Evolutionary conservation across 202 grass and related monocot genomes (phyloP).

Genomic region (Cymbopogon flexuosus): DNA sequence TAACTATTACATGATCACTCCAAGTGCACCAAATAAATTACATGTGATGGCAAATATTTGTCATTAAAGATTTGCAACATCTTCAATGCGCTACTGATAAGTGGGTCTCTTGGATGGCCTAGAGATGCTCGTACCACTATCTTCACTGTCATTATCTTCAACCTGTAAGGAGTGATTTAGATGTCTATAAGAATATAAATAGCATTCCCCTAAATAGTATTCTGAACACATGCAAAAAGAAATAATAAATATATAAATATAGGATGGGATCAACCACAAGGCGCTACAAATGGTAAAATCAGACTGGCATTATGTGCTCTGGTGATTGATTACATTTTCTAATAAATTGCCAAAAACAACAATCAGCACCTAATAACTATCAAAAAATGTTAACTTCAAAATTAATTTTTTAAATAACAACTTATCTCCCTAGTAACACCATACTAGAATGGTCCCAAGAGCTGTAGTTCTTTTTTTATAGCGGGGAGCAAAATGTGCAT

Average conservation of each 20-base stretch:
- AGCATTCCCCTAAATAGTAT: not conserved
- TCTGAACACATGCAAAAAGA: not conserved
- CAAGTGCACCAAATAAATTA: slow-evolving; percentile 9
- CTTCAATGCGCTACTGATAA: slow-evolving; percentile 22
- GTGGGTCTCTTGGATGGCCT: slow-evolving; percentile 57
- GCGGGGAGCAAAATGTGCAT: no score
- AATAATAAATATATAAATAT: not conserved
- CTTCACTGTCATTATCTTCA: slow-evolving; percentile 54
- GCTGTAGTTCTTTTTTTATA: not conserved
- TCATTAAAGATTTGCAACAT: not conserved
- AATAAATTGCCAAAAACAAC: not conserved
- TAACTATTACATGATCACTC: not conserved
- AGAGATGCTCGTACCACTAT: slow-evolving; percentile 45
- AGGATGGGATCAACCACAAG: not conserved
- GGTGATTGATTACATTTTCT: not conserved
- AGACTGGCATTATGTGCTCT: not conserved
- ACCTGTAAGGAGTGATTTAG: slow-evolving; percentile 38
- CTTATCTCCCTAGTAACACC: not conserved
- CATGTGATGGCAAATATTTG: not conserved
- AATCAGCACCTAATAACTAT: not conserved
- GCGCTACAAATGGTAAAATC: not conserved
- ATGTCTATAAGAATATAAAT: slow-evolving; percentile 9
- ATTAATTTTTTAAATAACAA: not conserved
- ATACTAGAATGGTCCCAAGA: not conserved
- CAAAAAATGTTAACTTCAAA: not conserved